A percentile compares a stretch with the other conserved stretches of the same genome.
Evolutionary conservation across 2,329 filamentous ascomycete species (phyloP).

Genomic region (Septoria linicola): DNA sequence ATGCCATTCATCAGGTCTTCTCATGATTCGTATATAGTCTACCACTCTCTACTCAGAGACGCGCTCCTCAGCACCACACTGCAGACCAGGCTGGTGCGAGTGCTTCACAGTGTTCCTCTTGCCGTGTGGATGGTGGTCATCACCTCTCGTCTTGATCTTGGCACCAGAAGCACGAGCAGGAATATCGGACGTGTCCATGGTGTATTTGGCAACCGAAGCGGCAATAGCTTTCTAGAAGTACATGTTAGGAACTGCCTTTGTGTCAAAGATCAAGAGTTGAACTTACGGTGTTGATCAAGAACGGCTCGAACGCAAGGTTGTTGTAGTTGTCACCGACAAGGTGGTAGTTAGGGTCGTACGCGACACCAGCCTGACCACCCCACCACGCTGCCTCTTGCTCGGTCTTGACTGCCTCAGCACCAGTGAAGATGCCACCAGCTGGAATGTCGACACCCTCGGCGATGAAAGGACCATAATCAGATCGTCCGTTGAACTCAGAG

Average conservation of each 20-base stretch:
- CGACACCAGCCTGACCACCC: constrained; percentile 62
- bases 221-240: constrained; percentile 4
- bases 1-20: too few relatives aligned
- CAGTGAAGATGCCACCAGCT: constrained; percentile 72
- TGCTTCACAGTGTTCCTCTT: constrained; percentile 17
- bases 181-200: constrained; percentile 12
- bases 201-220: constrained; percentile 12
- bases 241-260: neutral
- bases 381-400: constrained; percentile 64
- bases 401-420: constrained; percentile 75
- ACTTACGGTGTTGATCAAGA: constrained; percentile 47
- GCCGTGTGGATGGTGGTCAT: constrained; percentile 17
- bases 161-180: constrained; percentile 9
- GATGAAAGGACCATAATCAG: constrained; percentile 78
- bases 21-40: neutral
- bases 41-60: neutral
- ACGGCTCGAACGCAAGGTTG: constrained; percentile 56
- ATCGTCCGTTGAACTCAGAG: constrained; percentile 74
- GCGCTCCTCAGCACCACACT: constrained; percentile 14
- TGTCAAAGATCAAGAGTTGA: neutral
- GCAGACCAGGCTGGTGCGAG: constrained; percentile 14
- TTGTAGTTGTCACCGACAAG: constrained; percentile 51
- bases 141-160: constrained; percentile 17
- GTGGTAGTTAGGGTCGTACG: constrained; percentile 59
- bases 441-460: constrained; percentile 56